phyloP scores from a whole-genome alignment of 495 filamentous ascomycete species.

The Hypoxylon trugodes region DNA sequence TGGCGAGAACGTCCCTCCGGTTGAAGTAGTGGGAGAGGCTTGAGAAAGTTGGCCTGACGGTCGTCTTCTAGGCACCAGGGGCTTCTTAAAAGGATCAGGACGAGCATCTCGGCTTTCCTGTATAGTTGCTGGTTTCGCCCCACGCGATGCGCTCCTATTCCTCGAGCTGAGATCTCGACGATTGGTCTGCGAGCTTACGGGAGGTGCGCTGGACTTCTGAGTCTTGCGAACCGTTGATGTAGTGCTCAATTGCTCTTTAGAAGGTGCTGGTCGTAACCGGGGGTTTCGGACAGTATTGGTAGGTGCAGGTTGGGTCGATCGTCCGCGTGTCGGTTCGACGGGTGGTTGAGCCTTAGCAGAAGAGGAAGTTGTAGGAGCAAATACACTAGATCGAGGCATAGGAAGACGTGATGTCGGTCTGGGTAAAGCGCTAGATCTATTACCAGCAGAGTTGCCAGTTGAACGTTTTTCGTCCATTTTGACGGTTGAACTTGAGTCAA shows the following conservation, averaged over 20 bases:
- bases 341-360: constrained; percentile 11
- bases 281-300: constrained; percentile 46
- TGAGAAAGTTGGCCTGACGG: constrained; percentile 37
- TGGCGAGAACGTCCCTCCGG: constrained; percentile 12
- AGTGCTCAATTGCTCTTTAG: constrained; percentile 50
- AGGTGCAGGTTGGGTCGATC: constrained; percentile 15
- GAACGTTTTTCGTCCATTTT: constrained; percentile 50
- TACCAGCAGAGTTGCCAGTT: constrained; percentile 14
- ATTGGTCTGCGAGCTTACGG: constrained; percentile 27
- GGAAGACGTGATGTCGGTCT: constrained; percentile 45
- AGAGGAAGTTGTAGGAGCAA: neutral
- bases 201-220: constrained; percentile 28
- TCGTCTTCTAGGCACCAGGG: constrained; percentile 28
- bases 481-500: constrained; percentile 19
- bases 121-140: constrained; percentile 13
- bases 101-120: constrained; percentile 22
- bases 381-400: constrained; percentile 39
- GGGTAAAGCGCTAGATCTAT: constrained; percentile 37
- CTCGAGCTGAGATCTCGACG: constrained; percentile 23
- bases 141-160: constrained; percentile 29
- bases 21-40: constrained; percentile 14
- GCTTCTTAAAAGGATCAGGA: constrained; percentile 37
- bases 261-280: constrained; percentile 51
- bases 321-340: constrained; percentile 25
- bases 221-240: constrained; percentile 36